Percentiles rank a stretch among this genome's conserved stretches.
These are phyloP conservation scores for Lasiosphaeria ovina DNA, from an alignment of 495 filamentous ascomycete species.

Conservation along the genomic window DNA sequence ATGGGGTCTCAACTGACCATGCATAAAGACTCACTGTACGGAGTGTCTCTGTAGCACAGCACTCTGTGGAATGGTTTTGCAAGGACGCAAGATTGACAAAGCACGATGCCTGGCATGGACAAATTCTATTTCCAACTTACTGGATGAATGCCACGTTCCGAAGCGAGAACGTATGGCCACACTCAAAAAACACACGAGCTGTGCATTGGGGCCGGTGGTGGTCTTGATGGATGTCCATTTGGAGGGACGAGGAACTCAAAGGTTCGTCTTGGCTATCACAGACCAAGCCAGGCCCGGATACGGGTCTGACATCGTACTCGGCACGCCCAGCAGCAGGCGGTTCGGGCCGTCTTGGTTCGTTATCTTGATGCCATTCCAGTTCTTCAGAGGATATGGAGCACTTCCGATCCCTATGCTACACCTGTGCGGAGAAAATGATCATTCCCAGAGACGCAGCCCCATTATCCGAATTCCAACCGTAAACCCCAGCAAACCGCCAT, in stretches of 20 bases:
- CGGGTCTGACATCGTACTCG: constrained; percentile 20
- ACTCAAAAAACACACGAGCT: too few species aligned
- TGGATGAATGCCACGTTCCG: too few species aligned
- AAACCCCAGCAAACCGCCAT: constrained; percentile 34
- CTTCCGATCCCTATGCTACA: constrained; percentile 40
- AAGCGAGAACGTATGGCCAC: too few species aligned
- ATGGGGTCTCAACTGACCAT: too few species aligned
- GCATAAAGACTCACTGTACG: too few species aligned
- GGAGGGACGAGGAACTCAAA: background rate
- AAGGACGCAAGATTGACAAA: too few species aligned
- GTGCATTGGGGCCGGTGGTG: background rate
- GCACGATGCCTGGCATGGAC: too few species aligned
- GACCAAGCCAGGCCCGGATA: background rate
- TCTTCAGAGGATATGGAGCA: constrained; percentile 36
- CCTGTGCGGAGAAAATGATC: constrained; percentile 30
- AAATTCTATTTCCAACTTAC: too few species aligned
- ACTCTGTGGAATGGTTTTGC: too few species aligned
- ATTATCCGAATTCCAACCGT: constrained; percentile 32
- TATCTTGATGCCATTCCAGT: constrained; percentile 37
- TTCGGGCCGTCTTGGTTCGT: constrained; percentile 20
- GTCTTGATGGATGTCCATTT: background rate
- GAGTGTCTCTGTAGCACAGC: too few species aligned
- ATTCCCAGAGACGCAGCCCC: constrained; percentile 32
- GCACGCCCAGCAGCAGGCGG: constrained; percentile 14
- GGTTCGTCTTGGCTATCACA: background rate